A percentile compares a stretch with the other conserved stretches of the same genome.
These are phyloP conservation scores for Lophiotrema nucula DNA, from an alignment of 495 filamentous ascomycete genomes.

Conservation along the genomic window DNA sequence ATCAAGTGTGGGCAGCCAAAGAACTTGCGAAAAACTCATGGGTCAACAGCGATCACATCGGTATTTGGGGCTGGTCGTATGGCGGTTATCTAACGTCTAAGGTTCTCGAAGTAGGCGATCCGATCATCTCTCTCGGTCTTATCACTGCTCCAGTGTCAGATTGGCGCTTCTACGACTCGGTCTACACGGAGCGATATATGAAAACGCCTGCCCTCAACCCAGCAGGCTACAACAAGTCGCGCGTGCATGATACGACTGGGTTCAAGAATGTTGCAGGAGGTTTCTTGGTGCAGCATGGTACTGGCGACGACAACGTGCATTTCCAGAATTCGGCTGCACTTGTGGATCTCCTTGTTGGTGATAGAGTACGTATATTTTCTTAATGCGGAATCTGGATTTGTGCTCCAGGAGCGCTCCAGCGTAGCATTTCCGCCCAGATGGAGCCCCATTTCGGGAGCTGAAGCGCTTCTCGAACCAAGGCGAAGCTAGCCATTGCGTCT, in stretches of 20 bases:
- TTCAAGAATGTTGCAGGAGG: conserved; percentile 55
- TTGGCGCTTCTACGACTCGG: conserved; percentile 62
- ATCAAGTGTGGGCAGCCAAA: conserved; percentile 58
- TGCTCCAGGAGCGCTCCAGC: no score
- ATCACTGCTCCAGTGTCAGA: conserved; percentile 57
- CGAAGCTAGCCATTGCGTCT: no score
- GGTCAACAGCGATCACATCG: conserved; percentile 53
- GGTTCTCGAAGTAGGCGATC: conserved; percentile 53
- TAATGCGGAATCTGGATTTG: no score
- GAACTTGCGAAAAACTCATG: conserved; percentile 45
- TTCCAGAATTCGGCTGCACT: conserved; percentile 57
- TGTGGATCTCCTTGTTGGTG: conserved; percentile 51
- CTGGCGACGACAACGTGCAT: conserved; percentile 61
- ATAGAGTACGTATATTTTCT: no score
- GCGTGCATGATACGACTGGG: conserved; percentile 47
- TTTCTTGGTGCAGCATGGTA: conserved; percentile 56
- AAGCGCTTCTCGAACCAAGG: no score
- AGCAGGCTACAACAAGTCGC: conserved; percentile 49
- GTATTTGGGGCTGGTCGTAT: conserved; percentile 60
- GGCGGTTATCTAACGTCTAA: conserved; percentile 60
- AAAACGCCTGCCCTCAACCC: conserved; percentile 51
- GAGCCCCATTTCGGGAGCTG: no score
- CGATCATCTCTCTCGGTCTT: conserved; percentile 52
- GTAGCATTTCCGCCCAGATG: no score
- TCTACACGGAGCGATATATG: conserved; percentile 68